These are phyloP conservation scores for Lenwebbia sp. DNA, from an alignment of 345 rosid genomes.

Conservation along the genomic window DNA sequence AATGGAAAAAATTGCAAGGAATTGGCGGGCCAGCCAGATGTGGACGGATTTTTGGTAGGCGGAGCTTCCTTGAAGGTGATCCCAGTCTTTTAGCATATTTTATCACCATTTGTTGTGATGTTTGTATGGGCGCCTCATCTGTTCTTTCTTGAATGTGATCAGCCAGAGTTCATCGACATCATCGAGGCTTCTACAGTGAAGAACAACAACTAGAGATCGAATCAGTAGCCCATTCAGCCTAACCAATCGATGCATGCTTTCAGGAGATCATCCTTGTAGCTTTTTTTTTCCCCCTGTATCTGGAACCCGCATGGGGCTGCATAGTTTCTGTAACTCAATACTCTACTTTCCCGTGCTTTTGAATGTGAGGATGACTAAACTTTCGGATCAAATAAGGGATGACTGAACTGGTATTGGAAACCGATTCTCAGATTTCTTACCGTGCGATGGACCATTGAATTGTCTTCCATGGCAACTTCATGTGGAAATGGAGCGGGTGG, in stretches of 20 bases:
- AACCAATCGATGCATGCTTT: background rate
- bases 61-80: constrained; percentile 71
- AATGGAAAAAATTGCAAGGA: constrained; percentile 62
- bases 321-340: background rate
- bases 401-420: background rate
- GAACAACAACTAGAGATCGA: constrained; percentile 25
- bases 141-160: background rate
- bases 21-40: constrained; percentile 45
- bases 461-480: background rate
- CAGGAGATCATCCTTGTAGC: background rate
- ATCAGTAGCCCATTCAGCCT: background rate
- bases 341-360: background rate
- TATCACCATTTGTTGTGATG: background rate
- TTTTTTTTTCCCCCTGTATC: background rate
- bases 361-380: background rate
- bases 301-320: background rate
- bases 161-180: constrained; percentile 65
- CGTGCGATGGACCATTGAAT: background rate
- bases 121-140: background rate
- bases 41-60: constrained; percentile 77
- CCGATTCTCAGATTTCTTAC: background rate
- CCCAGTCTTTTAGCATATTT: background rate
- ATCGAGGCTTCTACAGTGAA: constrained; percentile 49
- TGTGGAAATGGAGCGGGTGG: background rate
- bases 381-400: background rate